These are phyloP conservation scores for Populus hybrid DNA, from an alignment of 441 rosid species.

Conservation along the genomic window DNA sequence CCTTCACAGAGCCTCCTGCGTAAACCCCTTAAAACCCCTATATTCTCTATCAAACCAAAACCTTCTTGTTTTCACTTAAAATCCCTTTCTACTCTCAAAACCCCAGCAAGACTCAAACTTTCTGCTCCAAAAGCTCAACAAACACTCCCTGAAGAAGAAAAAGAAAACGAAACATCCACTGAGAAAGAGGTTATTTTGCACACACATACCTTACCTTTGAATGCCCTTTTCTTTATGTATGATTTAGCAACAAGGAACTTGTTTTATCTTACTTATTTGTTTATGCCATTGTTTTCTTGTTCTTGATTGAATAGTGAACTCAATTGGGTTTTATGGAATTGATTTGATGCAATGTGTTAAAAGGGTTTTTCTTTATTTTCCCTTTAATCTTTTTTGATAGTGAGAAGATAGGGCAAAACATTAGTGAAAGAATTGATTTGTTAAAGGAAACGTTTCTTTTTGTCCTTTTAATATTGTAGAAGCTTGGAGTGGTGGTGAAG, in stretches of 20 bases:
- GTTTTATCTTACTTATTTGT: neutral
- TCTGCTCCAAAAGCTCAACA: conserved; percentile 32
- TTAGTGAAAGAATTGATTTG: neutral
- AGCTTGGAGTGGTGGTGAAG: conserved; percentile 70
- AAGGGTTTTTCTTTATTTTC: neutral
- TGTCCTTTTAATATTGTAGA: conserved; percentile 31
- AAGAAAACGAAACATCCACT: conserved; percentile 18
- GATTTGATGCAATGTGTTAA: neutral
- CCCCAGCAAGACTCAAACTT: conserved; percentile 13
- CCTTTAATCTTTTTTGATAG: neutral
- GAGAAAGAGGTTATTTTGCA: conserved; percentile 37
- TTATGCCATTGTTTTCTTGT: neutral
- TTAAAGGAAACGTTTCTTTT: neutral
- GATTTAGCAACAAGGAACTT: neutral
- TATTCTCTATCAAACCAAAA: conserved; percentile 18
- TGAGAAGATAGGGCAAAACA: neutral
- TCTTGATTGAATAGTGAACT: conserved; percentile 1
- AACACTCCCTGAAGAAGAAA: conserved; percentile 18
- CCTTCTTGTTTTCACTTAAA: conserved; percentile 6
- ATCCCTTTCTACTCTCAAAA: conserved; percentile 15
- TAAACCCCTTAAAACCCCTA: conserved; percentile 27
- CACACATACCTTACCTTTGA: neutral
- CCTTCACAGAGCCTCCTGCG: conserved; percentile 20
- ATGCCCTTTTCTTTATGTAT: neutral
- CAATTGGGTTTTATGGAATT: neutral